A percentile compares a stretch with the other conserved stretches of the same genome.
Evolutionary conservation across 305 asterid genomes (phyloP).

Genomic region (Stenogyne calaminthoides): DNA sequence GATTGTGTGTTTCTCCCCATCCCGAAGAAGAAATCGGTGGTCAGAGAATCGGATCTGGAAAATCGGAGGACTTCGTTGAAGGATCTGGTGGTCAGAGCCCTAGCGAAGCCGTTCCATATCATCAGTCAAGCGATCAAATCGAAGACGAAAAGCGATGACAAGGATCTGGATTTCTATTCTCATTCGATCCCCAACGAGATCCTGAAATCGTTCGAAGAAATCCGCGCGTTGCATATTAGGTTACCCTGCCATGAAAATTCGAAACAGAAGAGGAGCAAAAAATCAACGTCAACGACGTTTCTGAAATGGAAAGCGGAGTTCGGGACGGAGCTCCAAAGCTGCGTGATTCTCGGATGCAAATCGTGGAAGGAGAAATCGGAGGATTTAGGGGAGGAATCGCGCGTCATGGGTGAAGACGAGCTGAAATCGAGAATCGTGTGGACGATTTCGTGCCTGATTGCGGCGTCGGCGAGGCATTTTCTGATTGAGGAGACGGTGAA

Average conservation of each 20-base stretch:
- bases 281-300: constrained; percentile 32
- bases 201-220: constrained; percentile 44
- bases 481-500: constrained; percentile 44
- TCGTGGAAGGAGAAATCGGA: constrained; percentile 29
- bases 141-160: constrained; percentile 39
- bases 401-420: constrained; percentile 48
- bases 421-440: constrained; percentile 65
- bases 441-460: constrained; percentile 68
- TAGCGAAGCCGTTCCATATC: constrained; percentile 45
- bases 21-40: constrained; percentile 28
- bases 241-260: constrained; percentile 44
- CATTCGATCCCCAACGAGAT: constrained; percentile 37
- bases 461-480: constrained; percentile 58
- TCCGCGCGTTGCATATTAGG: constrained; percentile 45
- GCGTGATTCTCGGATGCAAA: constrained; percentile 63
- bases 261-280: neutral
- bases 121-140: constrained; percentile 39
- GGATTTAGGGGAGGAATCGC: constrained; percentile 25
- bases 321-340: constrained; percentile 65
- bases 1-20: constrained; percentile 41
- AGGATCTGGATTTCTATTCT: constrained; percentile 37
- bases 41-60: constrained; percentile 21
- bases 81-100: constrained; percentile 28
- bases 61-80: constrained; percentile 29
- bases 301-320: constrained; percentile 75